These are phyloP conservation scores for Candida sanyaensis DNA, from an alignment of 1,139 yeast species.

Conservation along the genomic window DNA sequence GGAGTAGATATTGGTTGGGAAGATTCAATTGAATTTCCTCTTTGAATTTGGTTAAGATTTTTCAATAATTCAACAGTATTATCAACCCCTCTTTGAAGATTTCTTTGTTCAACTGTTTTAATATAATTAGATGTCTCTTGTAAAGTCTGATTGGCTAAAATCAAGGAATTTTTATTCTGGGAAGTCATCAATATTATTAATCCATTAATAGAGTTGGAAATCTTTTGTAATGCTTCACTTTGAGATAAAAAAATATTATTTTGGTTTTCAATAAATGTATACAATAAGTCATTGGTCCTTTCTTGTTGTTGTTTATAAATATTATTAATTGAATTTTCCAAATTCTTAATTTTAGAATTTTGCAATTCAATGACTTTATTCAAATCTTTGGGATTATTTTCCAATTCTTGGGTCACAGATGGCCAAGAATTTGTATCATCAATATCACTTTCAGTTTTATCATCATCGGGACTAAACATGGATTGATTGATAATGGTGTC, in stretches of 20 bases:
- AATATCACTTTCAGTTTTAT: slow-evolving; percentile 10
- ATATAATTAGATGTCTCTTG: slow-evolving; percentile 20
- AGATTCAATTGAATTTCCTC: not conserved
- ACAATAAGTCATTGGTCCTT: slow-evolving; percentile 16
- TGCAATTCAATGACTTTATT: slow-evolving; percentile 16
- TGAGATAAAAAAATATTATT: slow-evolving; percentile 21
- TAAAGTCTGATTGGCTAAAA: slow-evolving; percentile 21
- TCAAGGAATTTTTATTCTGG: slow-evolving; percentile 18
- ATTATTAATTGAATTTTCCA: slow-evolving; percentile 20
- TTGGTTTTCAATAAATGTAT: slow-evolving; percentile 21
- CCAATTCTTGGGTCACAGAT: slow-evolving; percentile 3
- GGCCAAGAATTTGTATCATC: slow-evolving; percentile 12
- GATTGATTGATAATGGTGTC: slow-evolving; percentile 11
- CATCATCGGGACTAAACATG: slow-evolving; percentile 9
- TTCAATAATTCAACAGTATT: slow-evolving; percentile 20
- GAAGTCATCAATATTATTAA: slow-evolving; percentile 21
- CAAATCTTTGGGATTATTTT: slow-evolving; percentile 9
- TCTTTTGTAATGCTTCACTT: slow-evolving; percentile 21
- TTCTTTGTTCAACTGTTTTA: slow-evolving; percentile 14
- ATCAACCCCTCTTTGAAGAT: slow-evolving; percentile 20
- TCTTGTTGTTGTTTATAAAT: slow-evolving; percentile 19
- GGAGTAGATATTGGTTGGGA: slow-evolving; percentile 6
- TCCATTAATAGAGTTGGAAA: slow-evolving; percentile 23
- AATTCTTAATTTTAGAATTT: slow-evolving; percentile 13
- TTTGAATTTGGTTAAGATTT: slow-evolving; percentile 14